Base-by-base conservation (phyloP, 768 basidiomycete genomes). In the Mycena polygramma region DNA sequence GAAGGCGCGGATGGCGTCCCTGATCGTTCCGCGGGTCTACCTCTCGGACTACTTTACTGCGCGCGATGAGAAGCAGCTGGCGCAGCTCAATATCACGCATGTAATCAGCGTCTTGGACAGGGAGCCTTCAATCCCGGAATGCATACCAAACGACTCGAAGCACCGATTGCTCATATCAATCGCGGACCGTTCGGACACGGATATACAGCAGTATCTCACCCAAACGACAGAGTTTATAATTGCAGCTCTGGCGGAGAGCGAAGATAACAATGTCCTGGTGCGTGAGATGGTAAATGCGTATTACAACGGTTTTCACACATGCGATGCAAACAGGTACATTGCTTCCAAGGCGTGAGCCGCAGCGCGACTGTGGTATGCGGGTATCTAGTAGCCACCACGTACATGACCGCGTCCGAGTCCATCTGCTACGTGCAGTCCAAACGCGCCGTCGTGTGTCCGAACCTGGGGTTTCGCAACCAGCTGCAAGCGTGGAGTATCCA, bases 281-380 rank as follows among this genome's bases (percentile, higher is more conserved):
- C 71, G 89, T 78, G n/a, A 24, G 30, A 30, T 30, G n/a, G 26
- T 35, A 62, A 45, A 17, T 17, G 43, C 52, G 24, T 52, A 13
- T 24, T 59, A 22, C 11, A 64, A 41, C 64, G 53, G 22, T 24
- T 41, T 59, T 70, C 43, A 58, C 17, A 41, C 13, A 53, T 17
- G 37, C n/a, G 55, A 53, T 48, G 53, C 24, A 2, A 4, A 20
- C 6, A 94, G 92, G 91, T 94, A 15, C 94, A 95, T 78, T 94
- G 94, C 77, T 79, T 89, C 48, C 89, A 90, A 79, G 94, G 94
- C 49, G 86, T 94, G 67, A 92, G 91, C 74, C 86, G 94, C 26
- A 92, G 91, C 51, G 87, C 93, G 0, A 93, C 92, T 7, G 86
- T 94, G 35, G 89, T 94, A 5, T 90, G 91, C 70, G 94, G 92